A percentile compares a stretch with the other conserved stretches of the same genome.
Conservation (phyloP, 768 basidiomycete genomes). For the Fibroporia radiculosa region DNA sequence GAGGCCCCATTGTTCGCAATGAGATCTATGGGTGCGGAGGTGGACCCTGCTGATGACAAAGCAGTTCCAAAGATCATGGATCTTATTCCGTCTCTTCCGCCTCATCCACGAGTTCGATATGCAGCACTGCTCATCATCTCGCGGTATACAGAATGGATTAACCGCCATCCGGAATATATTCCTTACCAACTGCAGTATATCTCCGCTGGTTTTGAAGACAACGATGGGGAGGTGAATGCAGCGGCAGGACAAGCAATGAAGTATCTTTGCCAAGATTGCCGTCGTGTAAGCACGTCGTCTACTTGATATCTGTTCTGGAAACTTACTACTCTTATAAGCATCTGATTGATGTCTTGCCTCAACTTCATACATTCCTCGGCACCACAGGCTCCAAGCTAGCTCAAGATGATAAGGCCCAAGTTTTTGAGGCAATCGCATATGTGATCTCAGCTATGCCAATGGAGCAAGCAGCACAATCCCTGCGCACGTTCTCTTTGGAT, state of each 20-base stretch:
- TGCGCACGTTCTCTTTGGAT: conserved; percentile 82
- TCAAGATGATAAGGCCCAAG: conserved; percentile 84
- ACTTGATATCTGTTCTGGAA: neutral
- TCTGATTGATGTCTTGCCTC: conserved; percentile 85
- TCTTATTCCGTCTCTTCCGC: conserved; percentile 81
- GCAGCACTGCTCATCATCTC: conserved; percentile 92
- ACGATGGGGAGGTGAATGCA: conserved; percentile 76
- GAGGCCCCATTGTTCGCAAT: conserved; percentile 97
- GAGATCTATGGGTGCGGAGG: conserved; percentile 95
- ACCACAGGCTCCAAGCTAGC: conserved; percentile 71
- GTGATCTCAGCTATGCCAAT: conserved; percentile 94
- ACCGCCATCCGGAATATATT: conserved; percentile 81
- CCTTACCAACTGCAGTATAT: conserved; percentile 83
- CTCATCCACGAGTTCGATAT: conserved; percentile 88
- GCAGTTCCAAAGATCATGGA: conserved; percentile 97
- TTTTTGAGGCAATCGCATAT: conserved; percentile 93
- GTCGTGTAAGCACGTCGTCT: conserved; percentile 43
- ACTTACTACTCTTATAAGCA: conserved; percentile 43
- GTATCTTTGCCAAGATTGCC: conserved; percentile 96
- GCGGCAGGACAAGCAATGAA: conserved; percentile 96
- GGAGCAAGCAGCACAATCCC: conserved; percentile 76
- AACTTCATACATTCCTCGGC: conserved; percentile 81
- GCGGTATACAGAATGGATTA: conserved; percentile 96
- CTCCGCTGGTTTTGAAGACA: conserved; percentile 81
- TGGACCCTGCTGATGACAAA: conserved; percentile 73